These are phyloP conservation scores for Talaromyces ruber DNA, from an alignment of 495 filamentous ascomycete species.

Conservation along the genomic window DNA sequence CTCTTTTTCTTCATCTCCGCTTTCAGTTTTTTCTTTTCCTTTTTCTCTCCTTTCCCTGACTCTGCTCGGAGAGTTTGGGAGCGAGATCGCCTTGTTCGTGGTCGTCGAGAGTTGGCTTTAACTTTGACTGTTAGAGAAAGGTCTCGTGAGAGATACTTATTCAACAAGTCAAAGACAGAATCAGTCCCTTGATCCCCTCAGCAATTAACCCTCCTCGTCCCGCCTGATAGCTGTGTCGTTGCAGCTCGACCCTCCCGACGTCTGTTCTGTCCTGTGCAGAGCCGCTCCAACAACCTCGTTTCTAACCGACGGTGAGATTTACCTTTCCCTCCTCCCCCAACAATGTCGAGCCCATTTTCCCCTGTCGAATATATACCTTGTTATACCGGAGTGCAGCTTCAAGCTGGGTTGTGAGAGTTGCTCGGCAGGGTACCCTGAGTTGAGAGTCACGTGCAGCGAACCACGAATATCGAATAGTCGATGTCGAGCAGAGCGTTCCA, in stretches of 20 bases:
- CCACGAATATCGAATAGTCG: not conserved
- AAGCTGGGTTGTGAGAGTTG: not conserved
- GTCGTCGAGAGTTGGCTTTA: conserved; percentile 26
- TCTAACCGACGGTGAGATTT: conserved; percentile 3
- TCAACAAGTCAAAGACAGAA: not conserved
- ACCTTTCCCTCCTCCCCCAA: not conserved
- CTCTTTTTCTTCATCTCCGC: conserved; percentile 40
- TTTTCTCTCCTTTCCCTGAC: conserved; percentile 46
- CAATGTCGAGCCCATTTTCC: not conserved
- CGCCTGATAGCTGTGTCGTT: not conserved
- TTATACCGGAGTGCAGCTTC: not conserved
- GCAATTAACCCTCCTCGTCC: not conserved
- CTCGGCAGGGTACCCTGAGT: not conserved
- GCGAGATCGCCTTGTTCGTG: not conserved
- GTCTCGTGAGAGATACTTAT: not conserved
- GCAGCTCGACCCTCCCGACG: conserved; percentile 19
- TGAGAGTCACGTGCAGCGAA: not conserved
- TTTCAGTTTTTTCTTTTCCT: conserved; percentile 38
- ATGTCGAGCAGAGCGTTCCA: not conserved
- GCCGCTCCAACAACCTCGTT: conserved; percentile 18
- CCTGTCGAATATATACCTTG: not conserved
- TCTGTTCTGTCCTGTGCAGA: conserved; percentile 29
- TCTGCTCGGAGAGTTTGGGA: conserved; percentile 25
- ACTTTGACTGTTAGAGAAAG: conserved; percentile 10
- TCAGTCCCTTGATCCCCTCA: not conserved